Base-by-base conservation (phyloP, 2,329 filamentous ascomycete genomes). In the Botrytis squamosa region DNA sequence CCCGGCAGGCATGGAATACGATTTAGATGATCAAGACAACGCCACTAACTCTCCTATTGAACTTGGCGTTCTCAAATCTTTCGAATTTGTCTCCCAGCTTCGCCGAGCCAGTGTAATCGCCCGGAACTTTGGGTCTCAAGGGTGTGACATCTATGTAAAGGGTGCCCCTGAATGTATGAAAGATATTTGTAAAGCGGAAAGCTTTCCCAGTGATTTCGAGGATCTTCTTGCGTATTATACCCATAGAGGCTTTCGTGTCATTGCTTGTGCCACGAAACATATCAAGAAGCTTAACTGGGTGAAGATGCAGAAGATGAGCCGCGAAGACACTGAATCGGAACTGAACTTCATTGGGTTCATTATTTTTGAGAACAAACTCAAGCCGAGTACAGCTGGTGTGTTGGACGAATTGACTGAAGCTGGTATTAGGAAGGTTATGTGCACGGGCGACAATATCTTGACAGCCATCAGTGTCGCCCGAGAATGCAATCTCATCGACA, bases 301-400 rank as follows among this genome's bases (percentile, higher is more conserved):
- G 72, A 97, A 97, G 81, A 91, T 95, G 10, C 94, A 98, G 80
- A 97, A 97, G 84, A 95, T 98, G 91, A 92, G 90, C 78, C 91
- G 96, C 44, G 85, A 90, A 57, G 93, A 98, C 71, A 95, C 93
- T 14, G 96, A 99, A 82, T 92, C 89, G 4, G 87, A 90, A 46
- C 88, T 99, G 18, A 90, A 95, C 64, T 98, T 99, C 80, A 88
- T 95, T 52, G 96, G 96, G 8, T 99, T 99, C 83, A 98, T 99
- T 80, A 92, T 99, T 71, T 99, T 99, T 79, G 96, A 99, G 84
- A 99, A 99, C 84, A 99, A 99, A 83, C 85, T 99, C 75, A 99
- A 99, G 82, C 91, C 93, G 1, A 94, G 89, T 33, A 98, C 95
- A 0, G 88, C 93, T 1, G 88, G 87, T 1, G 92, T 98, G 49